Conservation (phyloP, 148 eudicot species). For the Spergularia bocconei region DNA sequence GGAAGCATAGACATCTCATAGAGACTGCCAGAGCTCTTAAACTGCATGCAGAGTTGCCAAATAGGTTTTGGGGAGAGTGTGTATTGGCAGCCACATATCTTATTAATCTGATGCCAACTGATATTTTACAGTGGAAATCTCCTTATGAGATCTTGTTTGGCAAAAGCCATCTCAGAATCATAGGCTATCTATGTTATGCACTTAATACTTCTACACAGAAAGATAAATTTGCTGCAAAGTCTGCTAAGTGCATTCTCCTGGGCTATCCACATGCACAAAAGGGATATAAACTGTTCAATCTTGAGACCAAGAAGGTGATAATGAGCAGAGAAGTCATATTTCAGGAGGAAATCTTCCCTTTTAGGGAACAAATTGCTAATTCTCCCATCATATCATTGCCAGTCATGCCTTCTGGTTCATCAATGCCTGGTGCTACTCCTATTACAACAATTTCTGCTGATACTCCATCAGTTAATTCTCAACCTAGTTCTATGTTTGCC, state of each 20-base stretch:
- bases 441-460: no score
- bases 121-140: neutral
- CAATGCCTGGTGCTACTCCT: no score
- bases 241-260: neutral
- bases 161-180: neutral
- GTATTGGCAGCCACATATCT: neutral
- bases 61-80: constrained; percentile 3
- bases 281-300: neutral
- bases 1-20: neutral
- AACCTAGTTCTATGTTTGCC: no score
- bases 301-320: neutral
- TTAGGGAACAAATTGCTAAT: no score
- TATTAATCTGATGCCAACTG: constrained; percentile 5
- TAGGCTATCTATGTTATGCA: neutral
- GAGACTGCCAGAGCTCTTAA: neutral
- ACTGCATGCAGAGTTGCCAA: neutral
- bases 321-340: neutral
- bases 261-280: neutral
- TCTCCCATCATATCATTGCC: no score
- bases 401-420: neutral
- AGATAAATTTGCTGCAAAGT: neutral
- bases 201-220: neutral
- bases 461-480: no score
- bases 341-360: neutral
- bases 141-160: neutral